Base-by-base conservation (phyloP, 2,329 filamentous ascomycete species). In the Elsinoe fawcettii region DNA sequence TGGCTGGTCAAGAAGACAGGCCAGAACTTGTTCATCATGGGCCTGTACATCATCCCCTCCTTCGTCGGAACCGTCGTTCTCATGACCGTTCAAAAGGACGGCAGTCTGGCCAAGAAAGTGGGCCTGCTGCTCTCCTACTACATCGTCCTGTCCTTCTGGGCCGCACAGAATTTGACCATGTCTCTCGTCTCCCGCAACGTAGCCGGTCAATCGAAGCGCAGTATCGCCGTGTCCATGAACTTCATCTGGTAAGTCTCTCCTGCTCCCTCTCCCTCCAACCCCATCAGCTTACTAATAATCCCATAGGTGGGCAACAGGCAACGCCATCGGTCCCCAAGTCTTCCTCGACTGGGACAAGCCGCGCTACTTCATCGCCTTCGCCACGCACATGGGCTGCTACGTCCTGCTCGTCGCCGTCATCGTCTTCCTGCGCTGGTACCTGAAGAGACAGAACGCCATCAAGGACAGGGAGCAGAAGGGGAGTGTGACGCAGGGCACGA, bases 61-160 rank as follows among this genome's bases (percentile, higher is more conserved):
- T 86, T 87, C 64, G 67, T 86, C 47, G 86, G 86, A 55, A 89
- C 86, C 1, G 83, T 87, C 55, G 78, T 88, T 37, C 79, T 90
- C 57, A 85, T 90, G 79, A 85, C 82, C 0, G 77, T 90, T 6
- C 69, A 79, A 20, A 84, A 85, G 62, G 74, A 76, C 5, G 49
- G 49, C 9, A 80, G 74, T 43, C 75, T 76, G 34, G 69, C 78
- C 7, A 83, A 81, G 36, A 79, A 85, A 69, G 77, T 84, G 25
- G 86, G 86, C 5, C 76, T 90, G 0, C 73, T 90, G 12, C 80
- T 90, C 65, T 80, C 78, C 65, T 90, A 90, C 75, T 90, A 90
- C 72, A 85, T 90, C 60, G 85, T 83, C 0, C 77, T 89, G 16
- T 88, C 84, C 4, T 90, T 90, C 78, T 90, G 86, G 86, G 84